phyloP scores from a whole-genome alignment of 176 grass and related monocot species.

The Tuctoria greenei region DNA sequence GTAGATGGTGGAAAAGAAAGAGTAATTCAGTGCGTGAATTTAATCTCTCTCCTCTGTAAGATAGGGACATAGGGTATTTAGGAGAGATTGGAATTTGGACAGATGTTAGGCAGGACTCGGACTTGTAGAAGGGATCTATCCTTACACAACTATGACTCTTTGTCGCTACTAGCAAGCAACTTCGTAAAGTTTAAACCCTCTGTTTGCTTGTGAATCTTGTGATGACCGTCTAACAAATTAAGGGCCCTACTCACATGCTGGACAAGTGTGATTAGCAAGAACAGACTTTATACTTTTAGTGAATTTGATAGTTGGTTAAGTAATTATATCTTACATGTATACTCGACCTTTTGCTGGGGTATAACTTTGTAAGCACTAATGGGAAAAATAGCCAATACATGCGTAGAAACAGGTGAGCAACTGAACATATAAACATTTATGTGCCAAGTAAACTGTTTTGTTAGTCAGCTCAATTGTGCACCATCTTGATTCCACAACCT shows the following conservation, averaged over 20 bases:
- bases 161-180: too few relatives aligned
- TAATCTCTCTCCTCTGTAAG: neutral
- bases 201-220: neutral
- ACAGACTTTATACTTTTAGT: constrained; percentile 4
- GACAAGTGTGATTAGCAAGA: neutral
- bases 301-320: neutral
- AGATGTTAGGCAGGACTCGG: too few relatives aligned
- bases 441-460: too few relatives aligned
- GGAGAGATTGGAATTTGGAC: neutral
- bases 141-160: too few relatives aligned
- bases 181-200: too few relatives aligned
- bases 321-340: neutral
- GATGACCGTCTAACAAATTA: too few relatives aligned
- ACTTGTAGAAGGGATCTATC: too few relatives aligned
- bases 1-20: neutral
- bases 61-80: neutral
- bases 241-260: neutral
- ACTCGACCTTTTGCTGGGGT: neutral
- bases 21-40: neutral
- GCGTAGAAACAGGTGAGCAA: too few relatives aligned
- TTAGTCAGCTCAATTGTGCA: neutral
- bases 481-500: constrained; percentile 4
- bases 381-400: too few relatives aligned
- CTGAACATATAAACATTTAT: too few relatives aligned
- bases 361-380: neutral